Evolutionary conservation across 352 stramenopile genomes (phyloP).

Genomic region (Pythium periplocum): DNA sequence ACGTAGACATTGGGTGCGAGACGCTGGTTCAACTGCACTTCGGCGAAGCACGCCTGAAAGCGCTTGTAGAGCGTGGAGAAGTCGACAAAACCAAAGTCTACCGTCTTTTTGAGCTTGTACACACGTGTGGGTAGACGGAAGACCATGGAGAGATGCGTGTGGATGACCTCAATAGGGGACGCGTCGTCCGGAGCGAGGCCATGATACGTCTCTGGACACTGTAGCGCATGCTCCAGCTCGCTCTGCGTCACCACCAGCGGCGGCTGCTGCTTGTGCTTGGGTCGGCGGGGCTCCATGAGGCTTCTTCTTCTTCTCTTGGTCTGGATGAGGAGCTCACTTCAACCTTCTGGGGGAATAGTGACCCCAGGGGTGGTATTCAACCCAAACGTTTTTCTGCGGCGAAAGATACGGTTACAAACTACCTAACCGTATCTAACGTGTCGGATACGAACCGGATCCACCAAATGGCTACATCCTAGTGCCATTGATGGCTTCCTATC

Average conservation of each 20-base stretch:
- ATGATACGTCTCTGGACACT: conserved; percentile 25
- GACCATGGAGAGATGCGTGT: conserved; percentile 78
- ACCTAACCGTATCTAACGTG: too few species aligned
- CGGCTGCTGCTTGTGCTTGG: conserved; percentile 62
- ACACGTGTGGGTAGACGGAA: conserved; percentile 50
- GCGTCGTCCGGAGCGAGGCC: conserved; percentile 14
- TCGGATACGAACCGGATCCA: too few species aligned
- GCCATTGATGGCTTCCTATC: too few species aligned
- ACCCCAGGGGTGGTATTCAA: too few species aligned
- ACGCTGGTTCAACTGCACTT: conserved; percentile 68
- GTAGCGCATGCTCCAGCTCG: conserved; percentile 43
- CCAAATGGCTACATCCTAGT: too few species aligned
- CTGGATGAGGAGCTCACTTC: too few species aligned
- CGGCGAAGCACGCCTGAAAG: conserved; percentile 63
- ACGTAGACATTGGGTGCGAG: conserved; percentile 63
- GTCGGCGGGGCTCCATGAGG: conserved; percentile 49
- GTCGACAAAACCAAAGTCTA: conserved; percentile 69
- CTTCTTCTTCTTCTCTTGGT: too few species aligned
- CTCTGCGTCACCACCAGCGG: conserved; percentile 33
- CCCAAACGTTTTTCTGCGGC: too few species aligned
- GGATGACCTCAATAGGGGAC: conserved; percentile 36
- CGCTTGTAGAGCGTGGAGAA: conserved; percentile 70
- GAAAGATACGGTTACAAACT: too few species aligned
- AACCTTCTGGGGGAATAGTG: too few species aligned
- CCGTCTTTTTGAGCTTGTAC: conserved; percentile 75